Percentiles rank a stretch among this genome's conserved stretches.
Evolutionary conservation across 78 protist genomes (phyloP).

Genomic region (Isochrysis galbana): DNA sequence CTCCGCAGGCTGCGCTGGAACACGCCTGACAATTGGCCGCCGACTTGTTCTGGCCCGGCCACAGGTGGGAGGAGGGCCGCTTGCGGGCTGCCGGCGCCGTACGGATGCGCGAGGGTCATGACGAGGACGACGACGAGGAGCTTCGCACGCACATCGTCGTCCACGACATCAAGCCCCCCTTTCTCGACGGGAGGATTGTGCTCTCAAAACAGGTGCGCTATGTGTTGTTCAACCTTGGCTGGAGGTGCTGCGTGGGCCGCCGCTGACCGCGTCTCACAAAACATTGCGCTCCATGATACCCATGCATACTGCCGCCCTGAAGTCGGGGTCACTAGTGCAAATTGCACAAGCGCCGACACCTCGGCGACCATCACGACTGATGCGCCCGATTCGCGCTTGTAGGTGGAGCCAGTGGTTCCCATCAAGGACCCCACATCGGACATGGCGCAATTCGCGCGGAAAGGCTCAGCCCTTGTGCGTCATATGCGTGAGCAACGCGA

Average conservation of each 20-base stretch:
- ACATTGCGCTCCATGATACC: too few relatives aligned
- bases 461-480: constrained; percentile 9
- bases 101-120: not conserved
- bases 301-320: too few relatives aligned
- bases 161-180: constrained; percentile 87
- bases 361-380: too few relatives aligned
- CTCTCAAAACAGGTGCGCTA: too few relatives aligned
- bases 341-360: too few relatives aligned
- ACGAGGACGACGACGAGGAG: constrained; percentile 33
- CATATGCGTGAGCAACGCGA: constrained; percentile 28
- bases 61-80: constrained; percentile 37
- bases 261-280: not conserved
- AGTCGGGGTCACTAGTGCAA: too few relatives aligned
- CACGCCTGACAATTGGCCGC: too few relatives aligned
- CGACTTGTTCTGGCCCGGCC: too few relatives aligned
- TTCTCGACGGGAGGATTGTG: constrained; percentile 91
- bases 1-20: too few relatives aligned
- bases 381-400: too few relatives aligned
- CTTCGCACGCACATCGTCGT: constrained; percentile 72
- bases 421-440: constrained; percentile 91
- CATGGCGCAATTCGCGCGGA: constrained; percentile 66
- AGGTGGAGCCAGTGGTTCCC: constrained; percentile 72
- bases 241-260: not conserved
- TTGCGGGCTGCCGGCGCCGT: not conserved
- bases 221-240: not conserved